phyloP scores from a whole-genome alignment of 345 rosid species.

The Aethionema arabicum region DNA sequence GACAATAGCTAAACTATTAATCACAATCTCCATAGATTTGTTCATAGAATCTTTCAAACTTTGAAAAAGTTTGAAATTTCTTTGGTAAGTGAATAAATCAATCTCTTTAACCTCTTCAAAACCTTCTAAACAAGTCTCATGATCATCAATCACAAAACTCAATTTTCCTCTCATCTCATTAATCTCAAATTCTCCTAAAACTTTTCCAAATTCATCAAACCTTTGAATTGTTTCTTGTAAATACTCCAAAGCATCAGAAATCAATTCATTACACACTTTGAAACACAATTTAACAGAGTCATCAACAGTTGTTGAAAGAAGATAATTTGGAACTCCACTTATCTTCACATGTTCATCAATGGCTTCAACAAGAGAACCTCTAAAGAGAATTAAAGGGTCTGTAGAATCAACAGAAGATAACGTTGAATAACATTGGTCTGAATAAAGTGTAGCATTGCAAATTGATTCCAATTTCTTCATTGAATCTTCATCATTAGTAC shows the following conservation, averaged over 20 bases:
- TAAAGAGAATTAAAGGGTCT: constrained; percentile 46
- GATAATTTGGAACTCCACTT: constrained; percentile 18
- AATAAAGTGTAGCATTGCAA: too few species aligned
- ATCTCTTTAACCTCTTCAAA: constrained; percentile 35
- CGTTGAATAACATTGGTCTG: too few species aligned
- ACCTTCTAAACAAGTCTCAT: constrained; percentile 64
- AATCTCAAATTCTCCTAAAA: constrained; percentile 37
- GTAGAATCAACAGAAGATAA: constrained; percentile 32
- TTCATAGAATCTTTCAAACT: constrained; percentile 38
- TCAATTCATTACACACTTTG: constrained; percentile 41
- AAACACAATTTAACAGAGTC: constrained; percentile 34
- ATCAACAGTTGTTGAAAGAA: constrained; percentile 33
- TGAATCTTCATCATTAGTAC: too few species aligned
- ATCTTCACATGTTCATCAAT: constrained; percentile 35
- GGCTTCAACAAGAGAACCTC: constrained; percentile 46
- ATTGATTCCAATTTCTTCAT: too few species aligned
- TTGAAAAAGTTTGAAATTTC: constrained; percentile 35
- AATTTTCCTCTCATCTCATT: constrained; percentile 59
- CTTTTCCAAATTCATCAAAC: constrained; percentile 23
- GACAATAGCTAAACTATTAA: constrained; percentile 67
- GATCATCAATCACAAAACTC: constrained; percentile 55
- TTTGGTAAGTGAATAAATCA: background rate
- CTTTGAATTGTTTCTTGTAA: constrained; percentile 48
- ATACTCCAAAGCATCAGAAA: constrained; percentile 57
- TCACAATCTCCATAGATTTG: constrained; percentile 54